These are phyloP conservation scores for Lachnellula arida DNA, from an alignment of 2,329 filamentous ascomycete genomes.

Conservation along the genomic window DNA sequence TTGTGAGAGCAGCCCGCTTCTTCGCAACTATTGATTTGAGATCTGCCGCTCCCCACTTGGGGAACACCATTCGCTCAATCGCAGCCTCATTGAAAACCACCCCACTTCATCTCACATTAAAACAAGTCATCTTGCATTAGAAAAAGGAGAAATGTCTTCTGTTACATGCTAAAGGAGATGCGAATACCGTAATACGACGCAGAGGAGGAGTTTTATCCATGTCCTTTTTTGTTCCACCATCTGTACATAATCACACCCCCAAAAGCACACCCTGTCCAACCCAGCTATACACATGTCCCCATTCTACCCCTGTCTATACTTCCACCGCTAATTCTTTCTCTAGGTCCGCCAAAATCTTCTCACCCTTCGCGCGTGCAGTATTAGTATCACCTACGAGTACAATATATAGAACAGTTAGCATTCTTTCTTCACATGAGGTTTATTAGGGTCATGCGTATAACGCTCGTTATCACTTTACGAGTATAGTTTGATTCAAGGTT, in stretches of 20 bases:
- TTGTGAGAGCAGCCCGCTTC: too few species aligned
- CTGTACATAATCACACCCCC: slow-evolving; percentile 15
- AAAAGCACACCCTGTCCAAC: slow-evolving; percentile 1
- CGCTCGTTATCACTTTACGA: too few species aligned
- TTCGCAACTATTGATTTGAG: too few species aligned
- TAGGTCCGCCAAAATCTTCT: slow-evolving; percentile 98
- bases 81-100: too few species aligned
- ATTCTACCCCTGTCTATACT: slow-evolving; percentile 1
- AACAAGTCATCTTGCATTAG: background rate
- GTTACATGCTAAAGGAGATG: slow-evolving; percentile 22
- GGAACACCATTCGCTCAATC: too few species aligned
- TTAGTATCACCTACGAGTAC: slow-evolving; percentile 95
- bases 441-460: too few species aligned
- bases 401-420: too few species aligned
- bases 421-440: too few species aligned
- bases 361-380: slow-evolving; percentile 90
- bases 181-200: slow-evolving; percentile 15
- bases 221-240: slow-evolving; percentile 20
- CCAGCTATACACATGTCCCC: slow-evolving; percentile 18
- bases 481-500: too few species aligned
- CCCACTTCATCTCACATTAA: too few species aligned
- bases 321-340: slow-evolving; percentile 15
- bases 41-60: too few species aligned
- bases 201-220: slow-evolving; percentile 22
- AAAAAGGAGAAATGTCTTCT: slow-evolving; percentile 11